A percentile compares a stretch with the other conserved stretches of the same genome.
Evolutionary conservation across 2,329 filamentous ascomycete genomes (phyloP).

Genomic region (Phaeosphaeria sp.): DNA sequence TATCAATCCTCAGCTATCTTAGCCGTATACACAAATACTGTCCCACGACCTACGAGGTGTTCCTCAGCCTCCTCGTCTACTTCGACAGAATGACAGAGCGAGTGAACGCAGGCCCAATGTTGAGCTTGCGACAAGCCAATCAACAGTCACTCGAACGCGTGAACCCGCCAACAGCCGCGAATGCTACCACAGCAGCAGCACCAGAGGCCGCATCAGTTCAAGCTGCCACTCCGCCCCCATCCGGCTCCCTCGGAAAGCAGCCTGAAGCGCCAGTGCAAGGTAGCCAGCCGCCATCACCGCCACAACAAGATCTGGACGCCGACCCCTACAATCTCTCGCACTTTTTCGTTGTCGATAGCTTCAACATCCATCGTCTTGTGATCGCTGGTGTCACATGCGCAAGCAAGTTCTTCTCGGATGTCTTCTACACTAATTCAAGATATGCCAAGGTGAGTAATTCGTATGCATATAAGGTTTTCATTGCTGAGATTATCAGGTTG

Average conservation of each 20-base stretch:
- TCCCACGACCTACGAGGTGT: constrained; percentile 97
- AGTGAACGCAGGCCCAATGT: constrained; percentile 81
- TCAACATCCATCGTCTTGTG: constrained; percentile 95
- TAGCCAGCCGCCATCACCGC: constrained; percentile 46
- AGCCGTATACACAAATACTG: constrained; percentile 98
- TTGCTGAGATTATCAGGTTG: constrained; percentile 70
- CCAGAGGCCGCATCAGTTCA: constrained; percentile 43
- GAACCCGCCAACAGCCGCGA: constrained; percentile 36
- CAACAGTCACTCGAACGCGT: constrained; percentile 54
- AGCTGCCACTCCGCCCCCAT: constrained; percentile 57
- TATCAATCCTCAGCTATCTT: constrained; percentile 94
- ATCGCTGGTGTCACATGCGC: constrained; percentile 98
- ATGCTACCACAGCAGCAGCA: constrained; percentile 34
- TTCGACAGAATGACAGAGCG: constrained; percentile 99
- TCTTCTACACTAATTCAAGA: constrained; percentile 98
- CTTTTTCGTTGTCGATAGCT: constrained; percentile 96
- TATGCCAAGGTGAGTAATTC: constrained; percentile 84
- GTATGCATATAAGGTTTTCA: not conserved
- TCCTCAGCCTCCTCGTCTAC: constrained; percentile 92
- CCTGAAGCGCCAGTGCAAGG: constrained; percentile 36
- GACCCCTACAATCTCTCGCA: constrained; percentile 65
- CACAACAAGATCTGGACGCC: constrained; percentile 49
- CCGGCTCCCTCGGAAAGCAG: constrained; percentile 55
- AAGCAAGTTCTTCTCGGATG: constrained; percentile 99
- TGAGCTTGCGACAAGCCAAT: constrained; percentile 64